phyloP scores from a whole-genome alignment of 1,284 basidiomycete genomes.

The Paramarasmius palmivorus region DNA sequence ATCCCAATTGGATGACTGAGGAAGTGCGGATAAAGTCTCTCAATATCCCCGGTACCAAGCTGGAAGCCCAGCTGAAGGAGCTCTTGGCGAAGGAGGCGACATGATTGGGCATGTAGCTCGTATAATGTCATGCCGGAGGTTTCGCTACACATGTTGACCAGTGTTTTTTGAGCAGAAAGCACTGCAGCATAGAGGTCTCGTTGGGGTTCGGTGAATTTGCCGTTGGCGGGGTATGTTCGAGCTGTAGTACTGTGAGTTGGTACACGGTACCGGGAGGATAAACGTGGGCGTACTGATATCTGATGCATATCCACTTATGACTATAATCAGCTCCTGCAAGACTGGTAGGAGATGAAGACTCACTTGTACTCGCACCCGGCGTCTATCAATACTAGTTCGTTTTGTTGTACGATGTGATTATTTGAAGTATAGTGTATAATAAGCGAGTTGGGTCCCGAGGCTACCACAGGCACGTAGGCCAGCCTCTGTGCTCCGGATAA shows the following conservation, averaged over 20 bases:
- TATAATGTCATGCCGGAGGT: conserved; percentile 59
- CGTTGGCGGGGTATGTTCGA: conserved; percentile 87
- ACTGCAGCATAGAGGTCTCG: conserved; percentile 87
- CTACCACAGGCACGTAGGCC: conserved; percentile 95
- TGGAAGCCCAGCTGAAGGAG: conserved; percentile 84
- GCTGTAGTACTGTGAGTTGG: conserved; percentile 41
- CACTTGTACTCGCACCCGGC: conserved; percentile 90
- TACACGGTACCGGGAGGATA: conserved; percentile 4
- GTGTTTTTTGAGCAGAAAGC: conserved; percentile 73
- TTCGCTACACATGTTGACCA: conserved; percentile 65
- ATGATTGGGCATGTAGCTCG: conserved; percentile 80
- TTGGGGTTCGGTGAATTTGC: conserved; percentile 81
- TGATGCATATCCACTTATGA: conserved; percentile 83
- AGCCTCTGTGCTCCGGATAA: conserved; percentile 79
- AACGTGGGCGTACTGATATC: conserved; percentile 78
- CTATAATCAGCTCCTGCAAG: neutral
- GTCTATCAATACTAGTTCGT: conserved; percentile 86
- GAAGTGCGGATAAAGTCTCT: conserved; percentile 86
- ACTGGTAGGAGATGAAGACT: conserved; percentile 25
- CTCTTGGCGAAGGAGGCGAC: conserved; percentile 70
- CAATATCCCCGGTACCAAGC: conserved; percentile 65
- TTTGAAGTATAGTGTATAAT: conserved; percentile 94
- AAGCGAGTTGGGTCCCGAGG: conserved; percentile 84
- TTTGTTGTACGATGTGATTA: conserved; percentile 70
- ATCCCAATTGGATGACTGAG: conserved; percentile 86